A percentile compares a stretch with the other conserved stretches of the same genome.
phyloP scores from a whole-genome alignment of 768 basidiomycete species.

The Trametes cingulata region DNA sequence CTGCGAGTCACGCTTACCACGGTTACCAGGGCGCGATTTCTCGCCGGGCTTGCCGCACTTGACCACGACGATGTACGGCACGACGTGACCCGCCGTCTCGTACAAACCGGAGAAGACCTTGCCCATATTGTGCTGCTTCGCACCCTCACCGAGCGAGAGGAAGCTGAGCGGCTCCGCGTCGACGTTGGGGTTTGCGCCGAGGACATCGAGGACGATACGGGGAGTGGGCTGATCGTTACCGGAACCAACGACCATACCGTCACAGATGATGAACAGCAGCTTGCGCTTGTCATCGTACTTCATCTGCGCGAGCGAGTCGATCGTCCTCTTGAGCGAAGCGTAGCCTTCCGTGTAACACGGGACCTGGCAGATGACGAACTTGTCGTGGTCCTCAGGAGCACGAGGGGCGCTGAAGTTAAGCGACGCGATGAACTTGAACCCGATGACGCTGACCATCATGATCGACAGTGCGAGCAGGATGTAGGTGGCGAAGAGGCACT shows the following conservation, averaged over 20 bases:
- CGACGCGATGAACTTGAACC: slow-evolving; percentile 93
- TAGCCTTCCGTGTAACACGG: slow-evolving; percentile 99
- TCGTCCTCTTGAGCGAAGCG: slow-evolving; percentile 77
- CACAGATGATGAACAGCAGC: slow-evolving; percentile 89
- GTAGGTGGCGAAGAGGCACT: slow-evolving; percentile 90
- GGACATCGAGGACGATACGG: slow-evolving; percentile 93
- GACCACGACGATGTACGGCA: slow-evolving; percentile 89
- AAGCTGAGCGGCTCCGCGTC: slow-evolving; percentile 97
- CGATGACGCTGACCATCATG: slow-evolving; percentile 93
- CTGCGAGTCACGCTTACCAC: slow-evolving; percentile 98
- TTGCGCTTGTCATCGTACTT: slow-evolving; percentile 99
- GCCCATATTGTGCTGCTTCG: slow-evolving; percentile 97
- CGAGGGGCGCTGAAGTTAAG: slow-evolving; percentile 78
- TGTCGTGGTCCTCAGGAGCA: slow-evolving; percentile 93
- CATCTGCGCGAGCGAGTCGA: slow-evolving; percentile 90
- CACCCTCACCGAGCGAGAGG: slow-evolving; percentile 89
- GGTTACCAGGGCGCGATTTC: slow-evolving; percentile 89
- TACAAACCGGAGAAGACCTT: slow-evolving; percentile 97
- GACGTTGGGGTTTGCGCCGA: slow-evolving; percentile 89
- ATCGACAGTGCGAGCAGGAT: slow-evolving; percentile 87
- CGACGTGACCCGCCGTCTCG: slow-evolving; percentile 91
- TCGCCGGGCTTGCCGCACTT: slow-evolving; percentile 97
- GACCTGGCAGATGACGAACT: slow-evolving; percentile 96
- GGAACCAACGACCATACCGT: slow-evolving; percentile 97
- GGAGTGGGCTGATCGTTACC: slow-evolving; percentile 97